Conservation (phyloP, 1,284 basidiomycete species). For the Leccinum pallidistipes region DNA sequence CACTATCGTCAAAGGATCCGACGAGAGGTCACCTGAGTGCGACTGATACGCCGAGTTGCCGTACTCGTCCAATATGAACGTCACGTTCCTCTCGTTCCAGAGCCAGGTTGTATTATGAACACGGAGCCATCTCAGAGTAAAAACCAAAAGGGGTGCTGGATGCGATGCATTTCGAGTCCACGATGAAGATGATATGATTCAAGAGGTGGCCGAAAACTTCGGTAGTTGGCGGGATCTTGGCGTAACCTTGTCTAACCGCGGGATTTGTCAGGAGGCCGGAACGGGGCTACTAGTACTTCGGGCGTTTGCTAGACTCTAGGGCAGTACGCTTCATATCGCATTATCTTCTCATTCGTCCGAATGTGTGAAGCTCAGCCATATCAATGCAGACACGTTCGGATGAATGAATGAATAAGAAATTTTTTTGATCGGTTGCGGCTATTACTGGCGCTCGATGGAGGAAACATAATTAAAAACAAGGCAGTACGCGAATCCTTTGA, state of each 20-base stretch:
- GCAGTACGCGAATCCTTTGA: background rate
- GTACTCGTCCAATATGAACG: conserved; percentile 1
- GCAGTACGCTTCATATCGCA: conserved; percentile 15
- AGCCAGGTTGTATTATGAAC: background rate
- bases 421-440: background rate
- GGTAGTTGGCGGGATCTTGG: background rate
- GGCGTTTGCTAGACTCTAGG: background rate
- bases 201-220: background rate
- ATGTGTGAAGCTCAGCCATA: conserved; percentile 1
- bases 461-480: conserved; percentile 1
- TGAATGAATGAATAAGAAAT: conserved; percentile 15
- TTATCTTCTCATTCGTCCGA: background rate
- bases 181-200: background rate
- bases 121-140: conserved; percentile 2
- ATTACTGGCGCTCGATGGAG: background rate
- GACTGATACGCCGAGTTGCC: background rate
- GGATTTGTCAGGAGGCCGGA: conserved; percentile 13
- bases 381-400: background rate
- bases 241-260: conserved; percentile 11
- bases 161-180: background rate
- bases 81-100: conserved; percentile 1
- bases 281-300: background rate
- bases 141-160: conserved; percentile 2
- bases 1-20: conserved; percentile 10
- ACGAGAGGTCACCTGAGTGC: conserved; percentile 5